A percentile compares a stretch with the other conserved stretches of the same genome.
Conservation (phyloP, 1,284 basidiomycete species). For the Leucoagaricus sp. region DNA sequence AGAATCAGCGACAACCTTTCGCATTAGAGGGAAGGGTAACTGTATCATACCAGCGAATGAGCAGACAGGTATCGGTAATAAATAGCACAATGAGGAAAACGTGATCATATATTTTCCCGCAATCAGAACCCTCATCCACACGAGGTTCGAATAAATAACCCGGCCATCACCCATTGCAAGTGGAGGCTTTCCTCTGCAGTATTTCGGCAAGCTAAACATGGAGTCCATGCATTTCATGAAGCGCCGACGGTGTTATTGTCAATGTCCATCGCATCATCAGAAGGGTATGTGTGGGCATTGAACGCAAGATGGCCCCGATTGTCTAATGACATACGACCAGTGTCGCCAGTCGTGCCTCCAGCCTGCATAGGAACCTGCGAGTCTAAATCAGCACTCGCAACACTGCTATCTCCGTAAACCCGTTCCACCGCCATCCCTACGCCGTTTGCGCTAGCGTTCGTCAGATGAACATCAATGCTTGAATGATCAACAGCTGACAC, state of each 20-base stretch:
- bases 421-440: background rate
- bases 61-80: slow-evolving; percentile 1
- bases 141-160: background rate
- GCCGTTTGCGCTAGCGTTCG: background rate
- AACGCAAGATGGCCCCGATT: too few species aligned
- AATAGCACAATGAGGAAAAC: background rate
- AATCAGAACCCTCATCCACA: background rate
- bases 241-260: background rate
- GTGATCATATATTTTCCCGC: background rate
- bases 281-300: background rate
- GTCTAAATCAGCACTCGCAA: too few species aligned
- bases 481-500: background rate
- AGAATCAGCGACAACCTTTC: background rate
- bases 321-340: too few species aligned
- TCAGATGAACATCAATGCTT: background rate
- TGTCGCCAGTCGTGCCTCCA: too few species aligned
- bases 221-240: background rate
- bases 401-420: background rate
- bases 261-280: background rate
- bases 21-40: background rate
- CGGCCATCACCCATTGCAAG: background rate
- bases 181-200: background rate
- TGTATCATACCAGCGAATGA: background rate
- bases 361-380: too few species aligned
- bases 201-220: background rate